Conservation (phyloP, 208 protist species). For the Leishmania braziliensis region DNA sequence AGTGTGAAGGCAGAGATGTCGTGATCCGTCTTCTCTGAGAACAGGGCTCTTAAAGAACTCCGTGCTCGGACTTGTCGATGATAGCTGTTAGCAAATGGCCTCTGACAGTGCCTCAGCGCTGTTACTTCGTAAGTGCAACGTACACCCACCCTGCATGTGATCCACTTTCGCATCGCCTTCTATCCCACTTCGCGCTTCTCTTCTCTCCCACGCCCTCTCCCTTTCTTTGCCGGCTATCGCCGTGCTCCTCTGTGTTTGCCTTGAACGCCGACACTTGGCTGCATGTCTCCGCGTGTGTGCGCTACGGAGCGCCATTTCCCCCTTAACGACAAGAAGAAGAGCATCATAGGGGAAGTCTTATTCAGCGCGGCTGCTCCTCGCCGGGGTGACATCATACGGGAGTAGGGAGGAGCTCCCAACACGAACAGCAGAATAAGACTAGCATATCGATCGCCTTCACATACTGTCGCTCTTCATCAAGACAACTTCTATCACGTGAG, state of each 20-base stretch:
- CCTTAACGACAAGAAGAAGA: background rate
- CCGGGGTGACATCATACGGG: background rate
- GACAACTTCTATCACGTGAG: background rate
- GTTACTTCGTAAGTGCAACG: background rate
- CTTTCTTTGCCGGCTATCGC: background rate
- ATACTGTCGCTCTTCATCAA: background rate
- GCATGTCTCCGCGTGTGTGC: background rate
- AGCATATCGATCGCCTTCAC: background rate
- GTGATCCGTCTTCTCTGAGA: background rate
- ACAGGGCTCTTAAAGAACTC: background rate
- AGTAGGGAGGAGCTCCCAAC: background rate
- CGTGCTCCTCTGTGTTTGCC: background rate
- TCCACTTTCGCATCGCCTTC: background rate
- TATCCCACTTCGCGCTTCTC: background rate
- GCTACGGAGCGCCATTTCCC: background rate
- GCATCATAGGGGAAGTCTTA: background rate
- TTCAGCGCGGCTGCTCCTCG: background rate
- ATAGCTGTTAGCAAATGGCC: background rate
- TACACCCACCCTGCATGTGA: background rate
- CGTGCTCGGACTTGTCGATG: background rate
- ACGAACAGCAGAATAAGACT: background rate
- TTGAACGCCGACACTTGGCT: background rate
- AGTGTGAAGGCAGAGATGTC: background rate
- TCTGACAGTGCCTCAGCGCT: background rate
- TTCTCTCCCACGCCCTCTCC: background rate